phyloP scores from a whole-genome alignment of 345 rosid species.

The Citrus hindsii region DNA sequence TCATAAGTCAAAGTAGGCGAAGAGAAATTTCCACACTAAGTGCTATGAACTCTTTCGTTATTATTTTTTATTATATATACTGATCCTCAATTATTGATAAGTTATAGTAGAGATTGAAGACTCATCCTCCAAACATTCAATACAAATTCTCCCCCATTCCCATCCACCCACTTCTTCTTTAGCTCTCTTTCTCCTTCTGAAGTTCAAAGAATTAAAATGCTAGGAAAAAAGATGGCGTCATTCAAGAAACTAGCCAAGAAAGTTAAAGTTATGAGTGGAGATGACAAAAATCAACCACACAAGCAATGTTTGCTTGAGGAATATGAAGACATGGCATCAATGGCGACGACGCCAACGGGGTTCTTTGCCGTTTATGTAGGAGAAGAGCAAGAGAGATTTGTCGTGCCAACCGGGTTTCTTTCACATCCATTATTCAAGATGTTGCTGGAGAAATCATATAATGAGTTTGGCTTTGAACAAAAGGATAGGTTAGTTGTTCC shows the following conservation, averaged over 20 bases:
- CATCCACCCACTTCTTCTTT: not conserved
- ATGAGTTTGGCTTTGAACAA: conserved; percentile 58
- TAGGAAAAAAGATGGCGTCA: conserved; percentile 63
- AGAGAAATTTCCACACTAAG: not conserved
- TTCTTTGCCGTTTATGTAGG: conserved; percentile 81
- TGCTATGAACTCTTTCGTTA: not conserved
- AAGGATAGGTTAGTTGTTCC: conserved; percentile 65
- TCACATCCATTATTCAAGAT: conserved; percentile 82
- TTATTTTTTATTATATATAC: not conserved
- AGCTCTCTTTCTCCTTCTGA: not conserved
- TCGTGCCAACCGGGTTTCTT: conserved; percentile 68
- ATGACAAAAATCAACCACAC: conserved; percentile 21
- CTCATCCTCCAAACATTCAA: conserved; percentile 14
- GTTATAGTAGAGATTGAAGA: not conserved
- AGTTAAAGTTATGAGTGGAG: conserved; percentile 45
- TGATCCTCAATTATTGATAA: conserved; percentile 4
- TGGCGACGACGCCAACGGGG: conserved; percentile 55
- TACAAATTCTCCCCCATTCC: conserved; percentile 18
- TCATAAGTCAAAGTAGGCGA: conserved; percentile 13
- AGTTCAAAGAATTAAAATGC: conserved; percentile 31
- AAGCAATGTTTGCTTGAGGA: conserved; percentile 44
- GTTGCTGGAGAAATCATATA: conserved; percentile 70
- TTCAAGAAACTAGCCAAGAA: conserved; percentile 83
- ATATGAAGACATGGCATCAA: conserved; percentile 21
- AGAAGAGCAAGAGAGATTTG: conserved; percentile 60